These are phyloP conservation scores for Hypoxylon fragiforme DNA, from an alignment of 495 filamentous ascomycete species.

Conservation along the genomic window DNA sequence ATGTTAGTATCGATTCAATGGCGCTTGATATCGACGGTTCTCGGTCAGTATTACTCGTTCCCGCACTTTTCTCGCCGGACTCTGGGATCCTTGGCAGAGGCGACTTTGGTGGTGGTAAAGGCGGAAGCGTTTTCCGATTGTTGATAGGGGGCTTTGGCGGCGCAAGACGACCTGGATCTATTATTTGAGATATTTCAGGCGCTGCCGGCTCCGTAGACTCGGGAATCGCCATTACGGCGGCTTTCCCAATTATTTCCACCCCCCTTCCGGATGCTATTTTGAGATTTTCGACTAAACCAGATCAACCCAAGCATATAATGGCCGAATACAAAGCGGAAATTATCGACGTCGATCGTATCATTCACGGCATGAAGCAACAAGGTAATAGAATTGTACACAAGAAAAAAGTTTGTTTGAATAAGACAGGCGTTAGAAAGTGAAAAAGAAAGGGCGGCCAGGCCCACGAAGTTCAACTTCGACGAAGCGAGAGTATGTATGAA, in stretches of 20 bases:
- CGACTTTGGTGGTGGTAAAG: slow-evolving; percentile 29
- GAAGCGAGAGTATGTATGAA: slow-evolving; percentile 28
- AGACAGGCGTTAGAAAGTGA: too few relatives aligned
- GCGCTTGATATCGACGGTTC: slow-evolving; percentile 9
- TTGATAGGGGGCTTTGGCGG: slow-evolving; percentile 21
- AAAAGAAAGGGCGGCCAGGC: slow-evolving; percentile 34
- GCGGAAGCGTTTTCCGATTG: slow-evolving; percentile 32
- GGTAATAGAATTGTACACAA: neutral
- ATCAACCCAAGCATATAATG: neutral
- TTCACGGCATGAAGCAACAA: too few relatives aligned
- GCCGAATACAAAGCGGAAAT: too few relatives aligned
- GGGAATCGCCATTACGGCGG: slow-evolving; percentile 17
- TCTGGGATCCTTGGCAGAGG: slow-evolving; percentile 17
- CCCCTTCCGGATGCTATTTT: too few relatives aligned
- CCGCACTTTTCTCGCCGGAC: neutral
- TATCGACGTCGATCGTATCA: too few relatives aligned
- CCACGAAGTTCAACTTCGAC: slow-evolving; percentile 40
- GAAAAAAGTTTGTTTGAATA: too few relatives aligned
- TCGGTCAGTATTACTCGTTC: neutral
- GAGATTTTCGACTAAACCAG: neutral
- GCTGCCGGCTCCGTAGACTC: slow-evolving; percentile 22
- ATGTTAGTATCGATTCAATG: slow-evolving; percentile 13
- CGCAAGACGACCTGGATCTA: slow-evolving; percentile 1
- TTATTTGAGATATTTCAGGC: slow-evolving; percentile 25
- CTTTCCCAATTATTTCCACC: neutral